Percentiles rank a stretch among this genome's conserved stretches.
These are phyloP conservation scores for Penicillium turbatum DNA, from an alignment of 495 filamentous ascomycete genomes.

Conservation along the genomic window DNA sequence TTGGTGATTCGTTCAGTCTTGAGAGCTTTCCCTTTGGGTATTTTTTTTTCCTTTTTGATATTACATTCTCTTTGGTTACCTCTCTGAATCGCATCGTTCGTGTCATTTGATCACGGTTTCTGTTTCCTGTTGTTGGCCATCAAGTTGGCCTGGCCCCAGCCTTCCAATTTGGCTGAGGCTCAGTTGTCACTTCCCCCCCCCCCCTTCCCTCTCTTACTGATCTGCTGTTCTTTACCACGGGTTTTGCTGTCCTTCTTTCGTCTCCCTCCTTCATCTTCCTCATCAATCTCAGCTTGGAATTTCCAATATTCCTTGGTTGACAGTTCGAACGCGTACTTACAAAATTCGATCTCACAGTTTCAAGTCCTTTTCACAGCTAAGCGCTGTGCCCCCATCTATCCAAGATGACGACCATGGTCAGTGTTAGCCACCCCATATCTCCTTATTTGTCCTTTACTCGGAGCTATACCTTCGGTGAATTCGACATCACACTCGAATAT, in stretches of 20 bases:
- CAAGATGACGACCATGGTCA: constrained; percentile 51
- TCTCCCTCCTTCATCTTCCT: neutral
- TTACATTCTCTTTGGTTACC: neutral
- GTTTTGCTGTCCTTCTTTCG: neutral
- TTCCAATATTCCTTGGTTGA: constrained; percentile 1
- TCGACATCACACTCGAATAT: neutral
- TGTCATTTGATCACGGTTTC: neutral
- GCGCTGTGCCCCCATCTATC: constrained; percentile 35
- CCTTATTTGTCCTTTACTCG: neutral
- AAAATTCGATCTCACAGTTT: neutral
- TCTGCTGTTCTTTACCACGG: neutral
- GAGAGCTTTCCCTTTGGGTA: neutral
- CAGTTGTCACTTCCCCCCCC: constrained; percentile 3
- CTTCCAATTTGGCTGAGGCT: constrained; percentile 5
- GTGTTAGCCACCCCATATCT: constrained; percentile 13
- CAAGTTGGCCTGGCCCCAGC: constrained; percentile 11
- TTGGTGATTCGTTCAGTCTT: neutral
- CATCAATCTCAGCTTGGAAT: neutral
- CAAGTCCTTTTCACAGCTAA: constrained; percentile 27
- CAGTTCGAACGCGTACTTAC: neutral
- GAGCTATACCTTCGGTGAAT: neutral
- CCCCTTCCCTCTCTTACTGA: neutral
- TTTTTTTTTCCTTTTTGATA: too few species aligned
- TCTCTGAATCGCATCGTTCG: neutral
- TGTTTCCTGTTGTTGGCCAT: neutral